phyloP scores from a whole-genome alignment of 2,329 filamentous ascomycete species.

The Basipetospora chlamydospora region DNA sequence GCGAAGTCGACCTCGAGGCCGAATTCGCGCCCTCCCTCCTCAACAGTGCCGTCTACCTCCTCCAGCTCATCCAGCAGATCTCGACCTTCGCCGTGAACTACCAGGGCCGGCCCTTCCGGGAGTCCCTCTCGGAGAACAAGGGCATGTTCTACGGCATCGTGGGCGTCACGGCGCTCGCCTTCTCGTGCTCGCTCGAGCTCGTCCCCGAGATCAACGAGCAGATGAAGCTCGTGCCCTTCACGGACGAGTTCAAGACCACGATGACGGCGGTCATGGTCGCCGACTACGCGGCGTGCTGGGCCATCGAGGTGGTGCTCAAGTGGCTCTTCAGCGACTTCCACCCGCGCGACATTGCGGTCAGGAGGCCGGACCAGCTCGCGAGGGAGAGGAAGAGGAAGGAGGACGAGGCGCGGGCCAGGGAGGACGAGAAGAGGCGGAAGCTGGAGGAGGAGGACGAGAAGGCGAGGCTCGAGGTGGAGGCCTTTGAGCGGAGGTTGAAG shows the following conservation, averaged over 20 bases:
- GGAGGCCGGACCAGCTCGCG: constrained; percentile 73
- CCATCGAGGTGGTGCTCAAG: constrained; percentile 81
- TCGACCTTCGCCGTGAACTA: constrained; percentile 99
- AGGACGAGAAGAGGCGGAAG: constrained; percentile 26
- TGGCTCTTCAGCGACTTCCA: constrained; percentile 75
- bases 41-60: constrained; percentile 91
- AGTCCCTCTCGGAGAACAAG: constrained; percentile 86
- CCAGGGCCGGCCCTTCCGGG: constrained; percentile 93
- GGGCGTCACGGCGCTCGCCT: constrained; percentile 77
- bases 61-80: constrained; percentile 97
- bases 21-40: constrained; percentile 88
- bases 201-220: constrained; percentile 89
- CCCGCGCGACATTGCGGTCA: constrained; percentile 81
- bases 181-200: constrained; percentile 89
- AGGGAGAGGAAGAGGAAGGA: constrained; percentile 57
- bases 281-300: constrained; percentile 76
- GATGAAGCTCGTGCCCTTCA: constrained; percentile 85
- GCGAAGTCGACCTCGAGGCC: constrained; percentile 74
- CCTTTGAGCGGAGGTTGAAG: not conserved
- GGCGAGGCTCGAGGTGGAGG: constrained; percentile 6
- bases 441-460: constrained; percentile 39
- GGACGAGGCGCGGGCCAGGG: constrained; percentile 25
- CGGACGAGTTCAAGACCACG: constrained; percentile 71
- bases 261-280: constrained; percentile 75
- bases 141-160: constrained; percentile 98